Evolutionary conservation across 2,329 filamentous ascomycete species (phyloP).

Genomic region (Penicillium sp.): DNA sequence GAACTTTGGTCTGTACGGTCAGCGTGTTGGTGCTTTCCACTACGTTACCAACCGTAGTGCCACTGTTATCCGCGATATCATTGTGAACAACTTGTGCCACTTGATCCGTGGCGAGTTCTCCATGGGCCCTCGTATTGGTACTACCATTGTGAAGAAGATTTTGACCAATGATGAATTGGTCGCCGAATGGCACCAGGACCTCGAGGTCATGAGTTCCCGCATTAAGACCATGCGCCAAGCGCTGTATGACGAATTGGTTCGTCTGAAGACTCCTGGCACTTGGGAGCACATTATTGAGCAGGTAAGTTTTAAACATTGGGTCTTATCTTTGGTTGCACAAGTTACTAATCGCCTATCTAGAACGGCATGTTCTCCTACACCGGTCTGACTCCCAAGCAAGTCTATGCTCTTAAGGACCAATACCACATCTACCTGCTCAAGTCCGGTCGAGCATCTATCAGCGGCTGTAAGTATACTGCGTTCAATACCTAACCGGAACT

Average conservation of each 20-base stretch:
- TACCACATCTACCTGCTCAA: constrained; percentile 47
- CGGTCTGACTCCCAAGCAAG: constrained; percentile 48
- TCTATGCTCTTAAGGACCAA: constrained; percentile 42
- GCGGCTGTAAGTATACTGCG: constrained; percentile 33
- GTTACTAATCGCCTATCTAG: constrained; percentile 17
- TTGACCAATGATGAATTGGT: constrained; percentile 78
- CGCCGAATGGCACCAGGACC: constrained; percentile 84
- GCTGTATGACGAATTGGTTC: constrained; percentile 77
- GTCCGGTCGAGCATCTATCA: constrained; percentile 42
- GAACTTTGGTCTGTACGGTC: constrained; percentile 81
- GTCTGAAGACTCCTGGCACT: constrained; percentile 80
- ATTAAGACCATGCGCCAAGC: constrained; percentile 87
- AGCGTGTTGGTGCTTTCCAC: constrained; percentile 94
- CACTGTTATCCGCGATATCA: constrained; percentile 29
- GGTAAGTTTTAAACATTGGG: constrained; percentile 50
- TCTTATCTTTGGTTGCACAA: neutral
- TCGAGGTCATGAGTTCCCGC: constrained; percentile 87
- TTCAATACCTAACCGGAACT: neutral
- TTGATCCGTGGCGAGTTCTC: constrained; percentile 42
- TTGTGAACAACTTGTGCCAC: constrained; percentile 41
- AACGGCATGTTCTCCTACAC: constrained; percentile 89
- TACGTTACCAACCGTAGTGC: constrained; percentile 36
- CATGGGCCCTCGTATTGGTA: constrained; percentile 76
- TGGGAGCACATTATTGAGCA: constrained; percentile 98
- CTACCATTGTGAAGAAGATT: constrained; percentile 77